Base-by-base conservation (phyloP, 495 filamentous ascomycete species). In the Glonium stellatum region DNA sequence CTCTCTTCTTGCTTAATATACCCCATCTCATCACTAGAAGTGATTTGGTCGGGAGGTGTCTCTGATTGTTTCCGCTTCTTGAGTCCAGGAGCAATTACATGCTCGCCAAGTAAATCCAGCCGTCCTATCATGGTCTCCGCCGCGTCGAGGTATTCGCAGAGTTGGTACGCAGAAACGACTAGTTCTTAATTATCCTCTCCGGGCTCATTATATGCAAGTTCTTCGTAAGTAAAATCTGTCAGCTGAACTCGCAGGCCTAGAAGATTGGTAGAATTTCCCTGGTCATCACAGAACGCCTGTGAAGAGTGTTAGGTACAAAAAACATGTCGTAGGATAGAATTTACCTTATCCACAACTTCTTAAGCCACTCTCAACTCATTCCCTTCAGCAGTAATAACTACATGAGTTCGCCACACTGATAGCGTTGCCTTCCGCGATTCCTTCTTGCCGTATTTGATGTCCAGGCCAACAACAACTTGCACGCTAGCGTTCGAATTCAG, bases 401-500 rank as follows among this genome's bases (percentile, higher is more conserved):
- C 22, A 39, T 53, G 56, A 37, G 60, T 50, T 35, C 60, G 55
- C 60, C 56, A 59, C 49, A 51, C 47, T 36, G 55, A 59, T 25
- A 63, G 59, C 50, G 60, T 59, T 48, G 60, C 60, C 51, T 63
- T 54, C 55, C 49, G 60, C 52, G 60, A 63, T 13, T 41, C 56
- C 51, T 63, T 57, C n/a, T n/a, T n/a, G n/a, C n/a, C n/a, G n/a
- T n/a, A n/a, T n/a, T n/a, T n/a, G n/a, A n/a, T n/a, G n/a, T 73
- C 59, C 27, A 73, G 49, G 47, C 59, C 67, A 44, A 73, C 62
- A 54, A 73, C 70, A 52, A 62, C 66, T 25, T 64, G 70, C 41
- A 73, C 60, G 59, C 61, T 69, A 34, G 58, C 60, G 57, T 71
- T 55, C 31, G 68, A 66, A 58, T 67, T 55, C 23, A 73, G 57